Evolutionary conservation across 164 flowering plant genomes (phyloP).

Genomic region (Cinnamomum chago): DNA sequence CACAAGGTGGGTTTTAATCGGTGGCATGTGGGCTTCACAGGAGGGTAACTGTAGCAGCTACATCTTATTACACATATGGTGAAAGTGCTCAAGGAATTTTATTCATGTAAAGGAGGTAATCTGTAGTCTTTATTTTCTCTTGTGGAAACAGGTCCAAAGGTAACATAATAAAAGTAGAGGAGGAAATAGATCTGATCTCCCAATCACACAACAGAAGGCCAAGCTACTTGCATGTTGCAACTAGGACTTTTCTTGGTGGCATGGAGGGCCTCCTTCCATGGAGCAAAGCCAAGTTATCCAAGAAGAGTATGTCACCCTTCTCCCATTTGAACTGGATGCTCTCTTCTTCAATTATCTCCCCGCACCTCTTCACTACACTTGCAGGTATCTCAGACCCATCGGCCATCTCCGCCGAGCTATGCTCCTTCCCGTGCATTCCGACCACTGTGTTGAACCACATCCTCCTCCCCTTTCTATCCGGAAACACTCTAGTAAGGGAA

Average conservation of each 20-base stretch:
- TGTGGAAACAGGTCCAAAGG: no score
- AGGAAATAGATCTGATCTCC: no score
- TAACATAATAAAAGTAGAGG: no score
- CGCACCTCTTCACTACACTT: slow-evolving; percentile 44
- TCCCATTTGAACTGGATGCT: slow-evolving; percentile 61
- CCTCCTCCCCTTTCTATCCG: slow-evolving; percentile 44
- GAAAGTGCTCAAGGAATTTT: no score
- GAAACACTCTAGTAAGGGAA: slow-evolving; percentile 37
- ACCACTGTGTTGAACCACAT: slow-evolving; percentile 68
- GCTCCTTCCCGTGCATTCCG: slow-evolving; percentile 53
- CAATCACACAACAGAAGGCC: not conserved
- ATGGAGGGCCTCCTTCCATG: slow-evolving; percentile 60
- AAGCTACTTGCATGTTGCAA: slow-evolving; percentile 42
- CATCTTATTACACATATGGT: no score
- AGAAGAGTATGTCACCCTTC: slow-evolving; percentile 58
- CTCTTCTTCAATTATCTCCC: slow-evolving; percentile 58
- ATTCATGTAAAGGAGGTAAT: no score
- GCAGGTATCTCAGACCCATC: slow-evolving; percentile 50
- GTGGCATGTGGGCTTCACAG: no score
- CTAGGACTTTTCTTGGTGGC: slow-evolving; percentile 57
- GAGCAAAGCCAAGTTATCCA: slow-evolving; percentile 57
- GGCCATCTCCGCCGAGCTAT: slow-evolving; percentile 42
- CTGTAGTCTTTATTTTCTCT: no score
- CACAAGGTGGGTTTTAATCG: no score
- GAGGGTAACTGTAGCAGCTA: no score